A percentile compares a stretch with the other conserved stretches of the same genome.
phyloP scores from a whole-genome alignment of 768 basidiomycete genomes.

The Panus rudis region DNA sequence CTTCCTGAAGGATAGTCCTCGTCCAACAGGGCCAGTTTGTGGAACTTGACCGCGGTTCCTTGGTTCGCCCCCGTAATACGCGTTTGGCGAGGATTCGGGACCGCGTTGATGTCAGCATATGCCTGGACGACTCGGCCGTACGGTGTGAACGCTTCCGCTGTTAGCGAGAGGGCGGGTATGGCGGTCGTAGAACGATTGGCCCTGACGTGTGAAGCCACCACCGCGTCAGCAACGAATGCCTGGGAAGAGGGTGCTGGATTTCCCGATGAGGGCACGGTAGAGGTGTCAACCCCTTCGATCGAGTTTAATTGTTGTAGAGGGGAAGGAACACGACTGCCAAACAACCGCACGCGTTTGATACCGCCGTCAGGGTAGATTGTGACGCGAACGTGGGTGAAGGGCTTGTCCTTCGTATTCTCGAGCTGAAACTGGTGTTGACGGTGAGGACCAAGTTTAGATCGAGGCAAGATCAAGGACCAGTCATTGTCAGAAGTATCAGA shows the following conservation, averaged over 20 bases:
- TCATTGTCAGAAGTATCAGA: not conserved
- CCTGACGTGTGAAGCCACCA: not conserved
- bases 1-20: slow-evolving; percentile 55
- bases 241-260: too few species aligned
- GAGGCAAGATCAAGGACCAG: slow-evolving; percentile 73
- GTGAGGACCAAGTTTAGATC: slow-evolving; percentile 82
- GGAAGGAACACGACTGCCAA: slow-evolving; percentile 48
- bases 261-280: not conserved
- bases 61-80: slow-evolving; percentile 80
- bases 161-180: slow-evolving; percentile 63
- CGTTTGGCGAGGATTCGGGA: slow-evolving; percentile 52
- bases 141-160: slow-evolving; percentile 77
- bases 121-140: slow-evolving; percentile 93
- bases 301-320: too few species aligned
- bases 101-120: slow-evolving; percentile 59
- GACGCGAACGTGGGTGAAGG: slow-evolving; percentile 79
- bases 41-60: slow-evolving; percentile 88
- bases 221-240: slow-evolving; percentile 6
- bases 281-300: too few species aligned
- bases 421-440: slow-evolving; percentile 85
- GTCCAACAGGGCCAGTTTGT: slow-evolving; percentile 73
- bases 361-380: slow-evolving; percentile 96
- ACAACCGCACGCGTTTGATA: slow-evolving; percentile 83
- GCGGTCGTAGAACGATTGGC: not conserved
- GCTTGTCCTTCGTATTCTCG: slow-evolving; percentile 49